Percentiles rank a stretch among this genome's conserved stretches.
These are phyloP conservation scores for Chaetomiaceae sp. DNA, from an alignment of 2,329 filamentous ascomycete genomes.

Conservation along the genomic window DNA sequence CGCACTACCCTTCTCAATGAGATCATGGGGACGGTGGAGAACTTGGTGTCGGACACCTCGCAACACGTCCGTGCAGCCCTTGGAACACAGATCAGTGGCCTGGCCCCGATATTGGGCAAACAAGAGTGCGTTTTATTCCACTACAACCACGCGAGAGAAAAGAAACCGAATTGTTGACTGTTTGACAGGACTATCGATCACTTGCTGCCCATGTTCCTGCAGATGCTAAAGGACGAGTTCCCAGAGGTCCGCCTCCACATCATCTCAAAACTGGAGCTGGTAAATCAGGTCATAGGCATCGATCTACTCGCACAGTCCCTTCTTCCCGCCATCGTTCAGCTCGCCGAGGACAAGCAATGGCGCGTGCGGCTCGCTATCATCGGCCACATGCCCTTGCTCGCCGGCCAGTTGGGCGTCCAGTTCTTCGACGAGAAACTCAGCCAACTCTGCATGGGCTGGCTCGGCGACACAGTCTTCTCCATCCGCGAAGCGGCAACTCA, in stretches of 20 bases:
- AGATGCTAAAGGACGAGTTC: conserved; percentile 99
- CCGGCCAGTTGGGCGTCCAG: conserved; percentile 89
- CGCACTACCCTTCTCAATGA: conserved; percentile 84
- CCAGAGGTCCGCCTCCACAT: conserved; percentile 97
- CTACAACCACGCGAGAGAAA: no score
- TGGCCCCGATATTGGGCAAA: conserved; percentile 95
- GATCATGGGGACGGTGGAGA: conserved; percentile 94
- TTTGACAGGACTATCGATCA: conserved; percentile 84
- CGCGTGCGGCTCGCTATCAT: conserved; percentile 96
- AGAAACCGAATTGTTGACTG: conserved; percentile 16
- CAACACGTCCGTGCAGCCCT: conserved; percentile 95
- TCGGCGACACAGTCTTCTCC: conserved; percentile 97
- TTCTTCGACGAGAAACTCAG: conserved; percentile 99
- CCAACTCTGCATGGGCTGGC: conserved; percentile 95
- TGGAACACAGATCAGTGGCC: conserved; percentile 92
- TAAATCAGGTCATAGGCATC: conserved; percentile 98
- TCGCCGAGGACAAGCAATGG: conserved; percentile 99
- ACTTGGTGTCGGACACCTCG: conserved; percentile 90
- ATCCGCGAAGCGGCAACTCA: conserved; percentile 96
- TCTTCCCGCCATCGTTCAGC: conserved; percentile 91
- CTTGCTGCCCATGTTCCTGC: conserved; percentile 95
- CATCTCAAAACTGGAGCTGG: conserved; percentile 98
- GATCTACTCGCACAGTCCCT: conserved; percentile 94
- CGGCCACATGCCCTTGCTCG: conserved; percentile 95
- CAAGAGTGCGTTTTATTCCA: conserved; percentile 86